These are phyloP conservation scores for Solanum habrochaites DNA, from an alignment of 257 asterid genomes.

Conservation along the genomic window DNA sequence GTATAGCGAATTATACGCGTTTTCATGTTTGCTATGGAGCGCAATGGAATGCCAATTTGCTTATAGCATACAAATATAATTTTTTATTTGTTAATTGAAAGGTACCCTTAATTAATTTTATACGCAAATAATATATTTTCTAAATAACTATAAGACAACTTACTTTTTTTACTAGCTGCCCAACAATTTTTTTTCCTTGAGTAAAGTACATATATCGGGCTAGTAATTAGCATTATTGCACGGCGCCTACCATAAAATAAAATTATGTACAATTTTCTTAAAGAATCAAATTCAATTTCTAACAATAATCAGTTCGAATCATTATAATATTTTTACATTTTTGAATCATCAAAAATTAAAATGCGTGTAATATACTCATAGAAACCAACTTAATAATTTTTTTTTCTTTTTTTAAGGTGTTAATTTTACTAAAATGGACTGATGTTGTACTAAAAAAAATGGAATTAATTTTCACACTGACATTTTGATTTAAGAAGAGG, in stretches of 20 bases:
- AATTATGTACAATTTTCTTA: not conserved
- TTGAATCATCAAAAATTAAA: not conserved
- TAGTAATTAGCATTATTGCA: not conserved
- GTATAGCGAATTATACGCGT: too few species aligned
- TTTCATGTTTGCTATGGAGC: too few species aligned
- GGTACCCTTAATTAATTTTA: too few species aligned
- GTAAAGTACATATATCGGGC: not conserved
- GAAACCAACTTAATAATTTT: not conserved
- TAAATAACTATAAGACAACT: not conserved
- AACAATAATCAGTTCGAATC: not conserved
- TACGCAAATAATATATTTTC: too few species aligned
- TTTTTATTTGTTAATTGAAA: too few species aligned
- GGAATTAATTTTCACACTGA: not conserved
- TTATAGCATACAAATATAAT: too few species aligned
- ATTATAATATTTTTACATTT: not conserved
- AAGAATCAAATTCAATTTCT: not conserved
- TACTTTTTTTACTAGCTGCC: not conserved
- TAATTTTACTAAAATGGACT: not conserved
- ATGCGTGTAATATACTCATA: not conserved
- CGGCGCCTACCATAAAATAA: not conserved
- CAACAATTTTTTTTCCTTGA: not conserved
- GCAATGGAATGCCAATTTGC: fast-evolving
- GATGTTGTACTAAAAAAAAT: not conserved
- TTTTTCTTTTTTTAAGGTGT: not conserved
- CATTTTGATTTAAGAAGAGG: not conserved